phyloP scores from a whole-genome alignment of 306 rosid genomes.

The Lathyrus tuberosus region DNA sequence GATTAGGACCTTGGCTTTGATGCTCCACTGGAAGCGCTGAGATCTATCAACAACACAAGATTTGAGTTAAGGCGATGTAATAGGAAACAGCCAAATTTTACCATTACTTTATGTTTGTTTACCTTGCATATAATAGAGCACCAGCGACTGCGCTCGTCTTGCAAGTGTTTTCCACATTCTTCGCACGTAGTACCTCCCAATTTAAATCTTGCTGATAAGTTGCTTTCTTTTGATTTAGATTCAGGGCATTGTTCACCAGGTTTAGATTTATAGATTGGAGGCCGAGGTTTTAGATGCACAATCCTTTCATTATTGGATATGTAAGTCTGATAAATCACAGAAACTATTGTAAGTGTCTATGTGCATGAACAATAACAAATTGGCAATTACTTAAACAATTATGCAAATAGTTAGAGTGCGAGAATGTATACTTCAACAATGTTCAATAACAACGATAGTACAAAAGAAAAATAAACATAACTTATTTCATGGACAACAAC shows the following conservation, averaged over 20 bases:
- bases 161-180: conserved; percentile 83
- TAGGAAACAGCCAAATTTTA: conserved; percentile 6
- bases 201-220: conserved; percentile 59
- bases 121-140: conserved; percentile 98
- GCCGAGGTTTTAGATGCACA: conserved; percentile 90
- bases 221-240: conserved; percentile 62
- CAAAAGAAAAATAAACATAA: background rate
- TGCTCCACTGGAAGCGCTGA: conserved; percentile 51
- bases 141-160: conserved; percentile 78
- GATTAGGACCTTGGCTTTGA: conserved; percentile 40
- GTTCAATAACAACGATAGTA: background rate
- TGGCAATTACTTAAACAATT: background rate
- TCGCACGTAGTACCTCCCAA: conserved; percentile 84
- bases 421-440: conserved; percentile 10
- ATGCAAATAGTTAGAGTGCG: conserved; percentile 2
- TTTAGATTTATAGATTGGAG: conserved; percentile 61
- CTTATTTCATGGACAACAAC: background rate
- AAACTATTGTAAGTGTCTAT: conserved; percentile 15
- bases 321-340: conserved; percentile 64
- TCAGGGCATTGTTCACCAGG: conserved; percentile 65
- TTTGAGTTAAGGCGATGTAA: conserved; percentile 16
- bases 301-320: conserved; percentile 87
- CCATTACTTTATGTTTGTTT: conserved; percentile 36
- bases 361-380: background rate
- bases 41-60: conserved; percentile 42